phyloP scores from a whole-genome alignment of 306 rosid genomes.

The Myrica gale region DNA sequence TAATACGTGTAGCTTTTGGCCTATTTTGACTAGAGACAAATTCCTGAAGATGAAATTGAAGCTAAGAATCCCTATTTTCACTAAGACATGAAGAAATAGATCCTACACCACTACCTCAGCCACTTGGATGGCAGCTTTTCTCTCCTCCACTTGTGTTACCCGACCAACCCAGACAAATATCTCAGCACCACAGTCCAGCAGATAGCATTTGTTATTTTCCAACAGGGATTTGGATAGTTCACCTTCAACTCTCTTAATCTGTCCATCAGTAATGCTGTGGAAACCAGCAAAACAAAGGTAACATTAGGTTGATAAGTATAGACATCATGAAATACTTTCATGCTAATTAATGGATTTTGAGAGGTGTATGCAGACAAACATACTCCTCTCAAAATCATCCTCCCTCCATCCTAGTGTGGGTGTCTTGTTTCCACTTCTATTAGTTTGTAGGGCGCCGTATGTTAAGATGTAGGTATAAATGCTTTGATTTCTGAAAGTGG shows the following conservation, averaged over 20 bases:
- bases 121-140: conserved; percentile 77
- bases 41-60: conserved; percentile 55
- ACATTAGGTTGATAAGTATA: conserved; percentile 4
- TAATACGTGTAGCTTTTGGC: conserved; percentile 81
- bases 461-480: not conserved
- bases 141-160: conserved; percentile 92
- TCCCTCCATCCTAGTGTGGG: not conserved
- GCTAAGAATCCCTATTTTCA: conserved; percentile 27
- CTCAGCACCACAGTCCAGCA: conserved; percentile 93
- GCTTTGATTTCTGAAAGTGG: not conserved
- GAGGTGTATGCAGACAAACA: not conserved
- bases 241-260: conserved; percentile 69
- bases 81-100: conserved; percentile 28
- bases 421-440: not conserved
- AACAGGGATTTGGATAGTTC: conserved; percentile 79
- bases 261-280: conserved; percentile 72
- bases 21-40: conserved; percentile 70
- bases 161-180: conserved; percentile 94
- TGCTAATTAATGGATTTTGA: not conserved
- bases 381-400: not conserved
- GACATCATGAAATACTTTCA: conserved; percentile 12
- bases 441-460: not conserved
- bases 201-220: conserved; percentile 89
- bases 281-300: conserved; percentile 31
- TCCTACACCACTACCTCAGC: conserved; percentile 70